phyloP scores from a whole-genome alignment of 805 yeast genomes.

The Hanseniaspora clermontiae region DNA sequence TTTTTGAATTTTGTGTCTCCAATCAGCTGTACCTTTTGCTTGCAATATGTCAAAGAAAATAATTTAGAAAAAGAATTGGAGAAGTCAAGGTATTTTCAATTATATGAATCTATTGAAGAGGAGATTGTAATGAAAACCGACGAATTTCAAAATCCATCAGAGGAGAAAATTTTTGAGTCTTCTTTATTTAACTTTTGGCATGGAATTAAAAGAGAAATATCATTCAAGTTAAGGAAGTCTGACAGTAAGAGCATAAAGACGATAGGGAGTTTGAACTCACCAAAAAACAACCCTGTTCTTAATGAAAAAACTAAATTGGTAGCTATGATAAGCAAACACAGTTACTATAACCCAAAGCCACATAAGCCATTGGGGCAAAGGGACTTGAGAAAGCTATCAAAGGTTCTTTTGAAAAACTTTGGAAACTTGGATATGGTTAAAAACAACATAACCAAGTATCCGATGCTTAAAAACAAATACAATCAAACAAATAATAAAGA shows the following conservation, averaged over 20 bases:
- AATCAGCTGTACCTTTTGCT: neutral
- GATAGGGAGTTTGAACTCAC: neutral
- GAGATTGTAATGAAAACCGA: neutral
- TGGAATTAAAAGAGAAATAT: slow-evolving; percentile 12
- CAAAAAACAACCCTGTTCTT: neutral
- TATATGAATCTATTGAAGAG: neutral
- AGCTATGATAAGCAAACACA: no score
- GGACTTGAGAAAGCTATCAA: neutral
- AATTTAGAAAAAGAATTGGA: neutral
- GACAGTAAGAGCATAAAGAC: slow-evolving; percentile 5
- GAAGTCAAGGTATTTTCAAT: neutral
- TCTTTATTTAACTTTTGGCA: slow-evolving; percentile 3
- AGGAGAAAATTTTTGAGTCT: neutral
- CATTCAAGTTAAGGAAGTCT: slow-evolving; percentile 1
- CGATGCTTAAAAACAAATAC: neutral
- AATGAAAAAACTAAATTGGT: neutral
- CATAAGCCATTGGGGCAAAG: neutral
- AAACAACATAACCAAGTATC: neutral
- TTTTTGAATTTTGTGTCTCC: neutral
- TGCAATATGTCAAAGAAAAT: slow-evolving; percentile 1
- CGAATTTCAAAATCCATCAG: neutral
- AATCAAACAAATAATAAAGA: neutral
- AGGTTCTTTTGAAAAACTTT: neutral
- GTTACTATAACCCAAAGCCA: neutral
- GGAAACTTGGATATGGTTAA: neutral